phyloP scores from a whole-genome alignment of 108 stramenopile genomes.

The Aurantiochytrium sp. region DNA sequence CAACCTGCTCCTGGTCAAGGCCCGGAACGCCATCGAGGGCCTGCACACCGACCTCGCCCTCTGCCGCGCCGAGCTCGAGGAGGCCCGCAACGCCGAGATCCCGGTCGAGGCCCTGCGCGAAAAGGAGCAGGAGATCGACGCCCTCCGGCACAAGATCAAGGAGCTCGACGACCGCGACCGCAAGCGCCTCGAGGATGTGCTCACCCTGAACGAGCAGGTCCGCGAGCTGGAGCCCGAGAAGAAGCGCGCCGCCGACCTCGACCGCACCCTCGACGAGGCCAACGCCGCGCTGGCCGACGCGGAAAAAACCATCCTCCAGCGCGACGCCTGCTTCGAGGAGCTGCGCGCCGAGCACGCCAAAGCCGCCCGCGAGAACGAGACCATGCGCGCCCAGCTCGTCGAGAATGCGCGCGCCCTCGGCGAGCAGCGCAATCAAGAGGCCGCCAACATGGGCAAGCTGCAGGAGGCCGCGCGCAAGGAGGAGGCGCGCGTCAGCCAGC shows the following conservation, averaged over 20 bases:
- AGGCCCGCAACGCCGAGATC: not conserved
- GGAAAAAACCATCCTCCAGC: not conserved
- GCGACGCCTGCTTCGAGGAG: not conserved
- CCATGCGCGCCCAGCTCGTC: not conserved
- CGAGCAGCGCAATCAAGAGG: conserved; percentile 15
- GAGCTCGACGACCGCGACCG: not conserved
- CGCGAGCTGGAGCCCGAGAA: not conserved
- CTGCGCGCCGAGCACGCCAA: not conserved
- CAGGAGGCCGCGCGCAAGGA: not conserved
- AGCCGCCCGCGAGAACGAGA: not conserved
- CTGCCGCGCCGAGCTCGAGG: conserved; percentile 9
- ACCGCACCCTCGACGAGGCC: too few species aligned
- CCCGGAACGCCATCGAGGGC: conserved; percentile 24
- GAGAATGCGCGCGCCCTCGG: conserved; percentile 9
- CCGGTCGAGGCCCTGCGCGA: not conserved
- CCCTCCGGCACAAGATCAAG: not conserved
- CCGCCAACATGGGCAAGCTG: not conserved
- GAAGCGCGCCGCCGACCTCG: not conserved
- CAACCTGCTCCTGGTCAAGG: not conserved
- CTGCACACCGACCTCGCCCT: not conserved
- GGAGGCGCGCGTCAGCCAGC: not conserved
- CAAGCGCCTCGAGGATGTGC: not conserved
- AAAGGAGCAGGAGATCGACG: not conserved
- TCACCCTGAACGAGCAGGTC: not conserved
- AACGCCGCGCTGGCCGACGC: not conserved